Evolutionary conservation across 2,329 filamentous ascomycete species (phyloP).

Genomic region (Ophiostoma himal-ulmi): DNA sequence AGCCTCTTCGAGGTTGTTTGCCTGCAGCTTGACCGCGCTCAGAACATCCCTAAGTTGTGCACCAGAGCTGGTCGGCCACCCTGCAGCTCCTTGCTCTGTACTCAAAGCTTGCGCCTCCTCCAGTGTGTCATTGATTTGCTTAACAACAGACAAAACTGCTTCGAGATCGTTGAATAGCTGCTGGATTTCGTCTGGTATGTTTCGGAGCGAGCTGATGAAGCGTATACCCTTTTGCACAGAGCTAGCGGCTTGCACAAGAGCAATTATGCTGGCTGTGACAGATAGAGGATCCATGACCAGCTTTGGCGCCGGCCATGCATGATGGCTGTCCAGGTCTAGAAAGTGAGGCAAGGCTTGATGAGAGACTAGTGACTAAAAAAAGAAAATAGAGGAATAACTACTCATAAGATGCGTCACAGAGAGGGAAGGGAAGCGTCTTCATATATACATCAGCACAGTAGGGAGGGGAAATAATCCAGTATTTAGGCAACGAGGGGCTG

Average conservation of each 20-base stretch:
- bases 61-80: neutral
- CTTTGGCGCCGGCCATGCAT: neutral
- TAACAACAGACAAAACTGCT: neutral
- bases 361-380: neutral
- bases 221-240: neutral
- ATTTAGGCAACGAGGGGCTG: neutral
- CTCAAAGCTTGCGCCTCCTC: neutral
- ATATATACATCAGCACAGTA: neutral
- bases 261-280: neutral
- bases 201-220: neutral
- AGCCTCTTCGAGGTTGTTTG: neutral
- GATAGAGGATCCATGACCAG: neutral
- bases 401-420: no score
- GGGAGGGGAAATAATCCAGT: neutral
- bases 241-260: neutral
- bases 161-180: neutral
- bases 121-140: neutral
- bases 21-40: neutral
- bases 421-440: neutral
- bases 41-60: neutral
- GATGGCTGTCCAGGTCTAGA: neutral
- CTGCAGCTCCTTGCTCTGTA: neutral
- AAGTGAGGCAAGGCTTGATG: neutral
- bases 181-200: neutral
- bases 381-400: neutral